Conservation (phyloP, 352 stramenopile species). For the Phytophthora litchii region DNA sequence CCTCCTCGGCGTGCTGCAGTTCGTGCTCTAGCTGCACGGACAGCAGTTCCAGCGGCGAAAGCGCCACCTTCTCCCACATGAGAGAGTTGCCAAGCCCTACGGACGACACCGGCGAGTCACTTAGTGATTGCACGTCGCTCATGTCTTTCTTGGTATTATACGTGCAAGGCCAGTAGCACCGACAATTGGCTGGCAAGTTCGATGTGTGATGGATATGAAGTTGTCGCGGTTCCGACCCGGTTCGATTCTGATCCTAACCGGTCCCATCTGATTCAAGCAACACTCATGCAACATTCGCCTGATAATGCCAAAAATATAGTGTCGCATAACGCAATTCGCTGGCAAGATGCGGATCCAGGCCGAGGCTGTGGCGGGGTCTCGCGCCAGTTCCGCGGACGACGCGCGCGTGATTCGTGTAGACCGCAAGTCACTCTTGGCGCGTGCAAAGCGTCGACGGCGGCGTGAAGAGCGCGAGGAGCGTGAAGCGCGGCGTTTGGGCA, state of each 20-base stretch:
- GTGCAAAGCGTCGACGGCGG: constrained; percentile 25
- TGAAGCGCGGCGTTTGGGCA: constrained; percentile 24
- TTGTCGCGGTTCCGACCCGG: constrained; percentile 12
- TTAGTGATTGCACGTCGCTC: constrained; percentile 54
- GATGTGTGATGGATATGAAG: constrained; percentile 31
- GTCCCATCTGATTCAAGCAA: constrained; percentile 14
- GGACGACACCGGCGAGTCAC: constrained; percentile 47
- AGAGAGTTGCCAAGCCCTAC: constrained; percentile 59
- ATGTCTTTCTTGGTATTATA: constrained; percentile 29
- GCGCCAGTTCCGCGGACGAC: constrained; percentile 9
- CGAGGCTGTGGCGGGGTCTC: constrained; percentile 20
- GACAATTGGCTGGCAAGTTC: constrained; percentile 8
- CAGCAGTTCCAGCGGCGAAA: constrained; percentile 75
- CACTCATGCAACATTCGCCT: constrained; percentile 12
- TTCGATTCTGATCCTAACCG: constrained; percentile 25
- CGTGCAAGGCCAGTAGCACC: too few species aligned
- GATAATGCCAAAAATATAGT: constrained; percentile 13
- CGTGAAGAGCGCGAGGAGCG: constrained; percentile 33
- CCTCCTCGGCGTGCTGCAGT: constrained; percentile 60
- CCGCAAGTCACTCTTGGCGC: constrained; percentile 34
- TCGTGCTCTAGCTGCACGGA: constrained; percentile 76
- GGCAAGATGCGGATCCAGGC: constrained; percentile 27
- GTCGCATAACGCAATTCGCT: constrained; percentile 9
- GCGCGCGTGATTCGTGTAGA: constrained; percentile 53
- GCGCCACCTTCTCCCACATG: constrained; percentile 81